These are phyloP conservation scores for Periconia sp. DNA, from an alignment of 2,329 filamentous ascomycete species.

Conservation along the genomic window DNA sequence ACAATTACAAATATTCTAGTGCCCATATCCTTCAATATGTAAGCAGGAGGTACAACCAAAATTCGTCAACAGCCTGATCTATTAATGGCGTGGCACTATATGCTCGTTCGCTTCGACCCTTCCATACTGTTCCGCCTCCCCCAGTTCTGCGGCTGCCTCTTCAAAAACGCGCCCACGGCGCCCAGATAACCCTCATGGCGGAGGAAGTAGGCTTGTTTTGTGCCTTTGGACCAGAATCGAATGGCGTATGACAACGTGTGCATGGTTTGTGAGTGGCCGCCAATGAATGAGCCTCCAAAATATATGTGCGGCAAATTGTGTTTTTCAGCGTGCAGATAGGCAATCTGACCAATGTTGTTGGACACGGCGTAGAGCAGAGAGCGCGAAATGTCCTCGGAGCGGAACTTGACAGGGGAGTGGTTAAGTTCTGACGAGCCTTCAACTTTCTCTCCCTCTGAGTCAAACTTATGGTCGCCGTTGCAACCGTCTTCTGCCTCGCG, in stretches of 20 bases:
- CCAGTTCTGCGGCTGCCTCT: constrained; percentile 88
- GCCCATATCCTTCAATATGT: no score
- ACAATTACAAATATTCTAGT: no score
- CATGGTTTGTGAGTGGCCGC: constrained; percentile 95
- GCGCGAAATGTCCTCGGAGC: constrained; percentile 80
- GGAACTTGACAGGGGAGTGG: constrained; percentile 61
- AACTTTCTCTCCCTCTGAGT: constrained; percentile 39
- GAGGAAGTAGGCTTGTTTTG: constrained; percentile 94
- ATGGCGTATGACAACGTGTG: constrained; percentile 96
- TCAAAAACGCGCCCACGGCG: constrained; percentile 90
- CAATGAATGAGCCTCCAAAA: constrained; percentile 95
- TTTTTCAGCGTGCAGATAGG: constrained; percentile 95
- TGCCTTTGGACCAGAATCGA: constrained; percentile 93
- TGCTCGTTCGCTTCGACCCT: constrained; percentile 10
- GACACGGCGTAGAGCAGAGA: constrained; percentile 90
- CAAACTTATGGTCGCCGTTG: constrained; percentile 51
- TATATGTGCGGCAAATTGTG: constrained; percentile 91
- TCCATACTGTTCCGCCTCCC: constrained; percentile 80
- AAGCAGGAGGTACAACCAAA: no score
- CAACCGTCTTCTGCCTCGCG: constrained; percentile 70
- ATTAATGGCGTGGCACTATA: background rate
- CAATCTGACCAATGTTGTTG: constrained; percentile 98
- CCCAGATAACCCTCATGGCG: constrained; percentile 95
- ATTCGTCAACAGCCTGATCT: no score
- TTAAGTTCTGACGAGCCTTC: constrained; percentile 29